phyloP scores from a whole-genome alignment of 2,329 filamentous ascomycete genomes.

The Pseudogymnoascus sp. region DNA sequence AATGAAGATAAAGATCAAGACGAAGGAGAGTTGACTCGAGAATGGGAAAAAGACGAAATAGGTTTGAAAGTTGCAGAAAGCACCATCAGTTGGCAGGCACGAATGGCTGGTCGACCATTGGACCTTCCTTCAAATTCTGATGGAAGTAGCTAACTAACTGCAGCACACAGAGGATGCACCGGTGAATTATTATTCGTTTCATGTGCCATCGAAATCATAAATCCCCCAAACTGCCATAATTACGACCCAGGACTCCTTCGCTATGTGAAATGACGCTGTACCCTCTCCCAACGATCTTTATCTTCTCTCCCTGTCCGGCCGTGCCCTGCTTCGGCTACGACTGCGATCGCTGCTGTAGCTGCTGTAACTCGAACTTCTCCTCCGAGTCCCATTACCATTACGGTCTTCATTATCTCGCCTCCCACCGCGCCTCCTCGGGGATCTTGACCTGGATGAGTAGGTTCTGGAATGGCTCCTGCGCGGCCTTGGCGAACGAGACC shows the following conservation, averaged over 20 bases:
- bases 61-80: not conserved
- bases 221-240: not conserved
- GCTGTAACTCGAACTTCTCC: conserved; percentile 53
- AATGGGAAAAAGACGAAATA: not conserved
- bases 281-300: conserved; percentile 11
- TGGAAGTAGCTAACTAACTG: not conserved
- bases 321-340: conserved; percentile 24
- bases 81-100: not conserved
- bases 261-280: conserved; percentile 16
- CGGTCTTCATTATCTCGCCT: conserved; percentile 23
- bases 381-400: conserved; percentile 29
- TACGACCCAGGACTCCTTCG: conserved; percentile 21
- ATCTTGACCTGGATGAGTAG: conserved; percentile 31
- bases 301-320: conserved; percentile 20
- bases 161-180: not conserved
- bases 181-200: not conserved
- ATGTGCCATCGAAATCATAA: not conserved
- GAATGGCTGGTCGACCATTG: not conserved
- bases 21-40: not conserved
- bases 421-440: conserved; percentile 23
- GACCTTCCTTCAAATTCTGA: not conserved
- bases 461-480: conserved; percentile 33
- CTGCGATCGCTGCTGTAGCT: conserved; percentile 47
- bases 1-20: not conserved
- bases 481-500: conserved; percentile 33